Evolutionary conservation across 1,284 basidiomycete species (phyloP).

Genomic region (Ganoderma sp.): DNA sequence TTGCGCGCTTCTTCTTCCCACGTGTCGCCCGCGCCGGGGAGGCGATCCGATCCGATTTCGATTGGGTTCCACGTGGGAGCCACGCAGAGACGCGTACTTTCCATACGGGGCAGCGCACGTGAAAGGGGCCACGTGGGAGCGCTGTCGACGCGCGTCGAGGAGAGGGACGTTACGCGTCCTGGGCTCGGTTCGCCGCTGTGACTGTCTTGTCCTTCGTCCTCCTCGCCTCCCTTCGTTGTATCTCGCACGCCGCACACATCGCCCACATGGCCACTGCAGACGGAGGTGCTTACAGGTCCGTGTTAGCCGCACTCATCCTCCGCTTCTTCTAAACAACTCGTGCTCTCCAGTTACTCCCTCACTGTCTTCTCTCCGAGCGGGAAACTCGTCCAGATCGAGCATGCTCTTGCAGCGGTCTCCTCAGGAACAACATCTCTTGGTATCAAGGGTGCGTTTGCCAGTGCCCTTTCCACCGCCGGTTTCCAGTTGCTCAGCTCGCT

Average conservation of each 20-base stretch:
- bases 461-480: conserved; percentile 6
- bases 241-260: conserved; percentile 3
- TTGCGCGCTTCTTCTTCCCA: background rate
- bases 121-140: conserved; percentile 23
- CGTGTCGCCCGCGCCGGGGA: conserved; percentile 22
- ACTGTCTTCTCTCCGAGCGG: conserved; percentile 99
- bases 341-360: conserved; percentile 84
- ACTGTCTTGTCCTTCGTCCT: conserved; percentile 22
- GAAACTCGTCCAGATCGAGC: conserved; percentile 99
- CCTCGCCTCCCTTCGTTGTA: background rate
- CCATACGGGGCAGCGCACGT: conserved; percentile 2
- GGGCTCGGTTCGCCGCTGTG: conserved; percentile 28
- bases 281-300: conserved; percentile 83
- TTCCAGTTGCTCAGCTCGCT: conserved; percentile 16
- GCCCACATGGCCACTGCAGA: conserved; percentile 67
- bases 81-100: background rate
- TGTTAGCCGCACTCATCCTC: conserved; percentile 18
- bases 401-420: conserved; percentile 97
- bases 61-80: conserved; percentile 4
- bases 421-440: conserved; percentile 96
- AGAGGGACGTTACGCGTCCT: conserved; percentile 30
- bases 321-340: conserved; percentile 25
- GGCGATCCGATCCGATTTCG: background rate
- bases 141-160: conserved; percentile 28
- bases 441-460: conserved; percentile 82